Base-by-base conservation (phyloP, 2,329 filamentous ascomycete genomes). In the Talaromyces atroroseus region DNA sequence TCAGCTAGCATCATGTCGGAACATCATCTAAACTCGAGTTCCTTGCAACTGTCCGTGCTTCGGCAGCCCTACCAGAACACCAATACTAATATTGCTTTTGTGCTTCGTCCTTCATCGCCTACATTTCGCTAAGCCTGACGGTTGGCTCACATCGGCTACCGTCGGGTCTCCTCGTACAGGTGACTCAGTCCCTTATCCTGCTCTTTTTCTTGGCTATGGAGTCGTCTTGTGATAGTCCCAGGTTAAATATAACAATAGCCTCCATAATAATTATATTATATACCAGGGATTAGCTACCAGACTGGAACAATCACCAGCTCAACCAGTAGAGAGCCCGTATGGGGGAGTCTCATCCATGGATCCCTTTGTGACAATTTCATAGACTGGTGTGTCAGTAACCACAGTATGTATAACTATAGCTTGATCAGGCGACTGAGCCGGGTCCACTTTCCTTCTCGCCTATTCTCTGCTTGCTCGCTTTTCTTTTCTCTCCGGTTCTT, bases 371-470 rank as follows among this genome's bases (percentile, higher is more conserved):
- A 54, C 44, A 42, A 40, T 29, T 11, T 16, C 26, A 21, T 29
- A 29, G 26, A 29, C 8, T 29, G 8, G 26, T 8, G 4, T 5
- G 26, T 29, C 8, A 29, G 26, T 8, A 29, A 29, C 26, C 8
- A 29, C 26, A 29, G 26, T 29, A 29, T 8, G 29, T 34, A 34
- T 34, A 34, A 34, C 29, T 8, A 36, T 14, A 36, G 32, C 32
- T n/a, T 18, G 26, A 52, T 52, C 50, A 52, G 50, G 18, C 40
- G 50, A 46, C 50, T 42, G 26, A 5, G 26, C 26, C 42, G 26
- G 50, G 24, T 52, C 50, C 50, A 52, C 40, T 52, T 52, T 46
- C 50, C 29, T 52, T 18, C 18, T 44, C 40, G 40, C 40, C 18
- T 2, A 44, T 44, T 44, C 8, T 21, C 40, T 23, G 8, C n/a